Evolutionary conservation across 2,329 filamentous ascomycete species (phyloP).

Genomic region (Neonectria ditissima): DNA sequence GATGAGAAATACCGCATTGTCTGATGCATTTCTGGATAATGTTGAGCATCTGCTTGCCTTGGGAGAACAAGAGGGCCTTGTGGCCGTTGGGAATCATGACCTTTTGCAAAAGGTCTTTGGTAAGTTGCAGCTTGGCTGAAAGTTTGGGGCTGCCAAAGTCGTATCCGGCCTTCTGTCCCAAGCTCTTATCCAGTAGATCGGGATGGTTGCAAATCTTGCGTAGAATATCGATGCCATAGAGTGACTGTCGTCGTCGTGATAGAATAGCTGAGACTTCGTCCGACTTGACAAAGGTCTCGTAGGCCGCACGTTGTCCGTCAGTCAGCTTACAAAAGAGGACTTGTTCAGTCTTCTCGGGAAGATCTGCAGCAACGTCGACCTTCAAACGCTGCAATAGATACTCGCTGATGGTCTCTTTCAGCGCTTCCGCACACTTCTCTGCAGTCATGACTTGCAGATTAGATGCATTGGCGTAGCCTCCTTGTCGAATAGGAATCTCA

Average conservation of each 20-base stretch:
- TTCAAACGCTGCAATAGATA: conserved; percentile 95
- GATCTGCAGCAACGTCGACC: conserved; percentile 89
- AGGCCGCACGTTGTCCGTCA: conserved; percentile 78
- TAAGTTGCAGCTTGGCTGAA: conserved; percentile 96
- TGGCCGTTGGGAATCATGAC: conserved; percentile 92
- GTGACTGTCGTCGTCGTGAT: conserved; percentile 77
- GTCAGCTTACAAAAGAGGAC: conserved; percentile 97
- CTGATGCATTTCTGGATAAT: conserved; percentile 88
- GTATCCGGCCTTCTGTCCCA: conserved; percentile 71
- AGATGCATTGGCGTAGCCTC: conserved; percentile 94
- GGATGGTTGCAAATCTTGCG: conserved; percentile 99
- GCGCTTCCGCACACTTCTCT: conserved; percentile 90
- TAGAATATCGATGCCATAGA: conserved; percentile 91
- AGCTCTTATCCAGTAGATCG: conserved; percentile 78
- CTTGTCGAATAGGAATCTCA: conserved; percentile 91
- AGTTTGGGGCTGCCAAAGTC: conserved; percentile 82
- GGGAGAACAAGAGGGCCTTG: conserved; percentile 92
- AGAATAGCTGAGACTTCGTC: conserved; percentile 89
- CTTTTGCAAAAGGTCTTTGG: conserved; percentile 81
- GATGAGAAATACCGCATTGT: conserved; percentile 77
- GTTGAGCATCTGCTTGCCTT: conserved; percentile 94
- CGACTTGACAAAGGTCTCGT: conserved; percentile 83
- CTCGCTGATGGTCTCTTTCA: conserved; percentile 93
- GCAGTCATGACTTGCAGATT: conserved; percentile 96
- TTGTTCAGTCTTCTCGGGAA: conserved; percentile 96